Evolutionary conservation across 2,329 filamentous ascomycete genomes (phyloP), one percentile per base, ranked within the genome.

Genomic region (Dothistroma septosporum): DNA sequence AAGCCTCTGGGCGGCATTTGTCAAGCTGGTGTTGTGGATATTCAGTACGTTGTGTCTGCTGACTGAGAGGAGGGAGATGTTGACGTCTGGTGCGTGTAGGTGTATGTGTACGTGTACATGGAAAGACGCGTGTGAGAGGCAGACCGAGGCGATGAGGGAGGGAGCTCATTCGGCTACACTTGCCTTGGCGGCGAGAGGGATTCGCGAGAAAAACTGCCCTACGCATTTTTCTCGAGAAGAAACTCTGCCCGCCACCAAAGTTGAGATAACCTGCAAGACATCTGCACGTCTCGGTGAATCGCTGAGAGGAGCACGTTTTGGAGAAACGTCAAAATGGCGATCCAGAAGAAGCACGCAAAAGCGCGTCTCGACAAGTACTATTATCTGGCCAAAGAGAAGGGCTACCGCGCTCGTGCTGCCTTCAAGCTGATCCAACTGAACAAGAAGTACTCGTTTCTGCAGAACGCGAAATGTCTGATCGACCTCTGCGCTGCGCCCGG

Each of bases 311-410:
- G 14, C 19, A 50, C 12, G 9, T 28, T 19, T 7, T 44, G 37
- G 37, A 44, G 2, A 44, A 24, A 10, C 21, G 21, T 32, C 60
- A 60, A 62, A 60, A 97, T 97, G 94, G 92, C 91, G 73, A 93
- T 97, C 72, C 91, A 97, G 75, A 97, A 97, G 84, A 97, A 97
- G 84, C 90, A 96, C 80, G 93, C 92, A 79, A 97, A 97, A 81
- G 93, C 93, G 77, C 92, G 93, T 85, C 83, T 97, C 72, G 94
- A 99, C 79, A 97, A 97, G 79, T 97, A 92, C 91, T 99, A 97
- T 79, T 93, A 92, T 75, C 87, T 97, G 72, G 94, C 94, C 64
- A 99, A 99, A 78, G 94, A 99, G 76, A 97, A 97, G 78, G 94
- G 94, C 64, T 99, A 97, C 75, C 85, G 94, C 72, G 93, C 94